These are phyloP conservation scores for Calonectria hongkongensis DNA, from an alignment of 2,329 filamentous ascomycete species.

Conservation along the genomic window DNA sequence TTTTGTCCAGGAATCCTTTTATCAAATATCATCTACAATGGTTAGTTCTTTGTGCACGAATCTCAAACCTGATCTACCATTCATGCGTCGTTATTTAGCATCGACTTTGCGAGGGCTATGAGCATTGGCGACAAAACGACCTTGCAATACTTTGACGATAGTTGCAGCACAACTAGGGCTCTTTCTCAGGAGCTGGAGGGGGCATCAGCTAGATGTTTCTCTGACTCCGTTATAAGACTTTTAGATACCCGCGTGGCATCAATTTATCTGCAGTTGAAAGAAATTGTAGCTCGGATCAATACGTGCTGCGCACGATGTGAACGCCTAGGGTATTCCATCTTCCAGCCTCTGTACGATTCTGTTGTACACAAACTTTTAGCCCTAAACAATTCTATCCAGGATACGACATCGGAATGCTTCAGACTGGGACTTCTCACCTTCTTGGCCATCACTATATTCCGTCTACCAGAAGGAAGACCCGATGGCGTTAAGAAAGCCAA, in stretches of 20 bases:
- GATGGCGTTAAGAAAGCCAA: neutral
- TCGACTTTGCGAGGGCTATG: neutral
- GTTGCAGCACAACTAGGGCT: too few relatives aligned
- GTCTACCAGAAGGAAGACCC: neutral
- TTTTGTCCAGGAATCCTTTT: neutral
- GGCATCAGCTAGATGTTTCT: neutral
- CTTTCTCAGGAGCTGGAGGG: too few relatives aligned
- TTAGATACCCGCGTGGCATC: neutral
- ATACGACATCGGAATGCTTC: neutral
- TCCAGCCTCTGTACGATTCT: neutral
- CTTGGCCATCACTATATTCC: neutral
- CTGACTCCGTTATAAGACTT: neutral
- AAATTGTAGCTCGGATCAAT: neutral
- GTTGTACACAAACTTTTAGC: neutral
- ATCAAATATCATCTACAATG: neutral
- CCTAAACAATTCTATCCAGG: neutral
- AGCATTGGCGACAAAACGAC: neutral
- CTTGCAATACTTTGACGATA: neutral
- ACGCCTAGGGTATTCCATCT: neutral
- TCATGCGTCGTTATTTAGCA: neutral
- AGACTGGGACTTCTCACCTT: neutral
- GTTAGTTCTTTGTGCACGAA: neutral
- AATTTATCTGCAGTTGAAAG: neutral
- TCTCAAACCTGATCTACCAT: neutral
- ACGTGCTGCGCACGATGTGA: neutral